Evolutionary conservation across 2,329 filamentous ascomycete genomes (phyloP).

Genomic region (Helminthosporium solani): DNA sequence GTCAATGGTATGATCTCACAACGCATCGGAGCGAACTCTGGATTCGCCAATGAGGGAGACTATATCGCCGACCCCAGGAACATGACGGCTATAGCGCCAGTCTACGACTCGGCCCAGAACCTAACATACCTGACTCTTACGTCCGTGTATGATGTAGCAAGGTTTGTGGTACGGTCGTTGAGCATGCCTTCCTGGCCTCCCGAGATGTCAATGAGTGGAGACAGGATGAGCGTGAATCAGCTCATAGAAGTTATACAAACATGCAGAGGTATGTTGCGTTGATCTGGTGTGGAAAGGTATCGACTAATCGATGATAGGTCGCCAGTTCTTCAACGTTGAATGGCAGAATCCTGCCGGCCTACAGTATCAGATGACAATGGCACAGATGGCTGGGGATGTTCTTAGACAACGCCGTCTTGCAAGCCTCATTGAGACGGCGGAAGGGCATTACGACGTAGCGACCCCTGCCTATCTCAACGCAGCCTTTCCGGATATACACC

Average conservation of each 20-base stretch:
- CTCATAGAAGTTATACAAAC: constrained; percentile 56
- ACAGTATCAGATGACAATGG: constrained; percentile 51
- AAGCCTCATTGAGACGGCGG: constrained; percentile 65
- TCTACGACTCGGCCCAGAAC: constrained; percentile 53
- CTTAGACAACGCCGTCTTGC: constrained; percentile 50
- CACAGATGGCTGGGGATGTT: constrained; percentile 34
- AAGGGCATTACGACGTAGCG: constrained; percentile 66
- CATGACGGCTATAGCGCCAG: constrained; percentile 61
- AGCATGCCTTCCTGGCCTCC: constrained; percentile 66
- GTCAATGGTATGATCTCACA: constrained; percentile 63
- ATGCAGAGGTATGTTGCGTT: constrained; percentile 27
- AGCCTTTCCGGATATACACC: constrained; percentile 40
- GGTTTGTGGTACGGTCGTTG: constrained; percentile 69
- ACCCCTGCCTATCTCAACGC: constrained; percentile 59
- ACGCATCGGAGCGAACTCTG: constrained; percentile 59
- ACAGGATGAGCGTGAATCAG: constrained; percentile 61
- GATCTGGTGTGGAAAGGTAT: background rate
- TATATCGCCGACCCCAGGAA: constrained; percentile 65
- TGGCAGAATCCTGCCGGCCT: constrained; percentile 52
- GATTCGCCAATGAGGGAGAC: constrained; percentile 59
- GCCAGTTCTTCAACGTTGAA: constrained; percentile 36
- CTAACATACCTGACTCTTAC: constrained; percentile 60
- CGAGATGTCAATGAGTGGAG: constrained; percentile 70
- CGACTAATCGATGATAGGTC: constrained; percentile 24
- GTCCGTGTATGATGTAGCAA: constrained; percentile 67